Base-by-base conservation (phyloP, 73 alveolate genomes). In the Symbiodinium natans region DNA sequence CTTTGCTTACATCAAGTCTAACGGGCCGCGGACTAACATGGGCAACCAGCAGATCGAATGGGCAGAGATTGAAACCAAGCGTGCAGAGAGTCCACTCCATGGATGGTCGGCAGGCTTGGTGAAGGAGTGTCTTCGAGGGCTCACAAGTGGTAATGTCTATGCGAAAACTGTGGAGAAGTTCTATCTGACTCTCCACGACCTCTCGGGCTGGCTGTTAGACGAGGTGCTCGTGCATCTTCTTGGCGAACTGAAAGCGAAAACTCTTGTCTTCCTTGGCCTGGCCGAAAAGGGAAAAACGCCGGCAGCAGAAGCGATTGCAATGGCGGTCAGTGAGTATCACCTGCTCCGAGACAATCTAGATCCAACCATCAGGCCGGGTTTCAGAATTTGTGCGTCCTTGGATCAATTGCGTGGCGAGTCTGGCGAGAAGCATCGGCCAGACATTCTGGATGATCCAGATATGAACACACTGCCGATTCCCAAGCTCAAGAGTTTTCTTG, bases 101-200 rank as follows among this genome's bases (percentile, higher is more conserved):
- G 92, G 80, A 1, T 48, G 93, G 93, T n/a, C 34, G 36, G 63
- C 93, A 2, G 93, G 80, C 56, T 9, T 85, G 80, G 93, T 85
- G 34, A 85, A 85, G 82, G 93, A 85, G 34, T 85, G 82, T 17
- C 34, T 85, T 25, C 52, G 38, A 34, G 82, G 93, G 3, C 33
- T 31, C 21, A 25, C 90, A 19, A 39, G 68, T 82, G 59, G n/a
- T 38, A 85, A 43, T 33, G 93, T 31, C 52, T 85, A 29, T 13
- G 93, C 39, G 82, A 27, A 15, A 38, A 73, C 93, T 38, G 46
- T 27, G 23, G 17, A 43, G 27, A 33, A 85, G 54, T 46, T 85
- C 38, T 85, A 41, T 46, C 56, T 85, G 46, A 85, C 93, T 56
- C 19, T 48, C 36, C 93, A 85, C 52, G 93, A 85, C 38, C 93